Percentiles rank a stretch among this genome's conserved stretches.
Evolutionary conservation across 768 basidiomycete genomes (phyloP).

Genomic region (Russula lepida): DNA sequence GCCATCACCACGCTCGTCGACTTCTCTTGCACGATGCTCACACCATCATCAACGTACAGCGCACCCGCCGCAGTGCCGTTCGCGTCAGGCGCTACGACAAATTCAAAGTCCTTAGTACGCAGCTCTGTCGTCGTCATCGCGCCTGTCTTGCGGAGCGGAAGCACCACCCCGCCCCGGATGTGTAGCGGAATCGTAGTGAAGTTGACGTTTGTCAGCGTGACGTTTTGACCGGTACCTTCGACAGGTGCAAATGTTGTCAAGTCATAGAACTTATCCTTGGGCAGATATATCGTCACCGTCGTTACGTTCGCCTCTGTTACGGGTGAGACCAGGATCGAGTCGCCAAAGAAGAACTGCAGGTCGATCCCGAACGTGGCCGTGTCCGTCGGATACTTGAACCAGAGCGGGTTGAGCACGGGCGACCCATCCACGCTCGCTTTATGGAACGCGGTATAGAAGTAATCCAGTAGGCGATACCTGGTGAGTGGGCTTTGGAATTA

Average conservation of each 20-base stretch:
- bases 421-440: slow-evolving; percentile 48
- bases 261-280: slow-evolving; percentile 58
- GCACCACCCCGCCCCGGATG: slow-evolving; percentile 49
- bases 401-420: slow-evolving; percentile 55
- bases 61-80: slow-evolving; percentile 44
- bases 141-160: slow-evolving; percentile 46
- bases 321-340: slow-evolving; percentile 59
- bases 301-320: slow-evolving; percentile 54
- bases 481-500: background rate
- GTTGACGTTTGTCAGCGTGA: slow-evolving; percentile 40
- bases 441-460: slow-evolving; percentile 66
- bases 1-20: slow-evolving; percentile 28
- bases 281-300: slow-evolving; percentile 53
- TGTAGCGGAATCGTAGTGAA: slow-evolving; percentile 55
- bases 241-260: slow-evolving; percentile 44
- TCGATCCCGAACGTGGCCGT: slow-evolving; percentile 49
- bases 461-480: slow-evolving; percentile 62
- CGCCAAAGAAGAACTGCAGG: slow-evolving; percentile 62
- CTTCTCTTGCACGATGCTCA: slow-evolving; percentile 31
- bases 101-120: slow-evolving; percentile 47
- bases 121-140: slow-evolving; percentile 56
- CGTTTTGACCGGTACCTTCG: slow-evolving; percentile 37
- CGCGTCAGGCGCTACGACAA: slow-evolving; percentile 49
- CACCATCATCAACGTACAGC: slow-evolving; percentile 61
- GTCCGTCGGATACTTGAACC: slow-evolving; percentile 62